Evolutionary conservation across 495 filamentous ascomycete species (phyloP).

Genomic region (Podospora australis): DNA sequence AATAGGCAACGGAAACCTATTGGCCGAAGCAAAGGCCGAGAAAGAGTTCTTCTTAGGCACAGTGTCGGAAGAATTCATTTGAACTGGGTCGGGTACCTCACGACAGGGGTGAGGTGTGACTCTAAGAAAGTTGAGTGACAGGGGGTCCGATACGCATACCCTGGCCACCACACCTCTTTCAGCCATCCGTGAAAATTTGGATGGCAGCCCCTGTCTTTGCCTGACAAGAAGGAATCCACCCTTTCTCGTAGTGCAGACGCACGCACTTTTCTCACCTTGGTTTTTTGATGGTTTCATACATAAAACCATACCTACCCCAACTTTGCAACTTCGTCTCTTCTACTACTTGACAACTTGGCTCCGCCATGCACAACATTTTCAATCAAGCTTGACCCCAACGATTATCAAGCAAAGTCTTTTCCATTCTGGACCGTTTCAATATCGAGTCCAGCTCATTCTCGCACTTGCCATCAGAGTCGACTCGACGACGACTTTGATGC

Average conservation of each 20-base stretch:
- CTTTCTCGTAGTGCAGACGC: too few relatives aligned
- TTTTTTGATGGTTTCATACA: too few relatives aligned
- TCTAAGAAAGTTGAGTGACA: too few relatives aligned
- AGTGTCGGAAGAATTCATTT: slow-evolving; percentile 8
- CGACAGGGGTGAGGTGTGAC: not conserved
- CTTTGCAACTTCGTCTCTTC: slow-evolving; percentile 14
- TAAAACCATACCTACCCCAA: slow-evolving; percentile 16
- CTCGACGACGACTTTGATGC: slow-evolving; percentile 27
- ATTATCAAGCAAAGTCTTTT: slow-evolving; percentile 17
- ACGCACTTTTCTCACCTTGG: too few relatives aligned
- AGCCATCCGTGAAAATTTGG: too few relatives aligned
- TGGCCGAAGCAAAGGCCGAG: slow-evolving; percentile 5
- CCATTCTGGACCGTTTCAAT: slow-evolving; percentile 12
- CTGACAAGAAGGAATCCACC: too few relatives aligned
- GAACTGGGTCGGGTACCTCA: not conserved
- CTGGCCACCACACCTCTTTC: too few relatives aligned
- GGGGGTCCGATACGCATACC: too few relatives aligned
- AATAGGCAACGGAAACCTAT: slow-evolving; percentile 5
- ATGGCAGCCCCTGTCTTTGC: too few relatives aligned
- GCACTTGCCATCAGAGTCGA: slow-evolving; percentile 27
- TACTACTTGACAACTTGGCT: slow-evolving; percentile 22
- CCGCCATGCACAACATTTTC: not conserved
- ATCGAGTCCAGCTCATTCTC: slow-evolving; percentile 25
- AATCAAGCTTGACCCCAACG: slow-evolving; percentile 8
- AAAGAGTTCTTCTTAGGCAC: not conserved